Conservation (phyloP, 139 green algal species). For the Tetradesmus obliquus region DNA sequence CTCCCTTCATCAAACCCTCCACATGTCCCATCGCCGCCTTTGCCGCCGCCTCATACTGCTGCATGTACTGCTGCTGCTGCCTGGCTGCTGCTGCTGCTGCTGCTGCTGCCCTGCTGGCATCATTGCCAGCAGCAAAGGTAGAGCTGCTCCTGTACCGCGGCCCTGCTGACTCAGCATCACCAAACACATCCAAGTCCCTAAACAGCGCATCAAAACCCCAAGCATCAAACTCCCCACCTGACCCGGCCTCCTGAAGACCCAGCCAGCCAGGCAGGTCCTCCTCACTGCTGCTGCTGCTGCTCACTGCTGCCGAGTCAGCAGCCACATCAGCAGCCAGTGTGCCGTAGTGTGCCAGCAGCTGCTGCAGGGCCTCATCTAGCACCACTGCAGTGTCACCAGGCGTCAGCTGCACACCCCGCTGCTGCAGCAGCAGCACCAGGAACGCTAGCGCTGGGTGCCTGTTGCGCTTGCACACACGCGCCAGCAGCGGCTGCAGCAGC, state of each 20-base stretch:
- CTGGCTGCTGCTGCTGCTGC: not conserved
- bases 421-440: conserved; percentile 15
- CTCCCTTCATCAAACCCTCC: not conserved
- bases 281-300: not conserved
- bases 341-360: not conserved
- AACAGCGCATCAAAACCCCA: conserved; percentile 35
- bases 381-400: not conserved
- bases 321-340: not conserved
- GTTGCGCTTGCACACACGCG: not conserved
- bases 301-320: not conserved
- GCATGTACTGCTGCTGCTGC: not conserved
- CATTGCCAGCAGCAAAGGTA: not conserved
- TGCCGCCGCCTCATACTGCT: not conserved
- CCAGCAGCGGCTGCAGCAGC: not conserved
- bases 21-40: not conserved
- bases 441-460: conserved; percentile 7
- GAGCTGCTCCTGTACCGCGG: conserved; percentile 20
- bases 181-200: conserved; percentile 22
- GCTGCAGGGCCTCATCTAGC: not conserved
- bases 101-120: not conserved
- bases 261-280: not conserved
- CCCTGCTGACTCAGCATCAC: not conserved
- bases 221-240: not conserved
- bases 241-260: not conserved
- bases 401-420: not conserved